Base-by-base conservation (phyloP, 305 asterid species). In the Fraxinus albicans region DNA sequence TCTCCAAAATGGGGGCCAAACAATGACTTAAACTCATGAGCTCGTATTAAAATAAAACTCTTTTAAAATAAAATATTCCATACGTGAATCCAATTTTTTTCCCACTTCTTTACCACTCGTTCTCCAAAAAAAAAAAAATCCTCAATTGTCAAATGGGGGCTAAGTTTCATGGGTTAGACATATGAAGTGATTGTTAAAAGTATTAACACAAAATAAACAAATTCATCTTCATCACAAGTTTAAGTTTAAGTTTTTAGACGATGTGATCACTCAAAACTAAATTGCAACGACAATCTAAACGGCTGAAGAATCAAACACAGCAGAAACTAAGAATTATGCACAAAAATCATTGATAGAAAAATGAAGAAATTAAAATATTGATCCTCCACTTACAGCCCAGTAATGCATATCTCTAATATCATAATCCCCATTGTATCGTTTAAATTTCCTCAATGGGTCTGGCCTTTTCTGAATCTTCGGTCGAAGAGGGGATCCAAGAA, bases 351-450 rank as follows among this genome's bases (percentile, higher is more conserved):
- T 10, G 44, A 21, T 31, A 7, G 27, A 38, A 35, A 63, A 9
- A n/a, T 13, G 34, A 0, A 38, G 38, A 13, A 73, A 21, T 9
- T 6, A 4, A 13, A 27, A 3, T 13, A 6, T 0, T 23, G 15
- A 82, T 13, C 23, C 69, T 1, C 72, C 33, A 79, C 91, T 87
- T 84, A 91, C 91, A 65, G 89, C 93, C 95, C 93, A 91, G 86
- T 90, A 91, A 81, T 91, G 93, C 58, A 80, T 89, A 85, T 85
- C 80, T 21, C 87, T 80, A 85, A 91, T 79, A 82, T 91, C 90
- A 81, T 84, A 90, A 85, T 67, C 85, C 69, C 91, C 92, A 33
- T 80, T 82, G 60, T 87, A 89, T 2, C 77, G 63, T 78, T 82
- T 90, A 81, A 89, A 84, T 17, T 83, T 82, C 1, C 77, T 44